Base-by-base conservation (phyloP, 2,329 filamentous ascomycete species). In the Sporothrix brunneoviolacea region DNA sequence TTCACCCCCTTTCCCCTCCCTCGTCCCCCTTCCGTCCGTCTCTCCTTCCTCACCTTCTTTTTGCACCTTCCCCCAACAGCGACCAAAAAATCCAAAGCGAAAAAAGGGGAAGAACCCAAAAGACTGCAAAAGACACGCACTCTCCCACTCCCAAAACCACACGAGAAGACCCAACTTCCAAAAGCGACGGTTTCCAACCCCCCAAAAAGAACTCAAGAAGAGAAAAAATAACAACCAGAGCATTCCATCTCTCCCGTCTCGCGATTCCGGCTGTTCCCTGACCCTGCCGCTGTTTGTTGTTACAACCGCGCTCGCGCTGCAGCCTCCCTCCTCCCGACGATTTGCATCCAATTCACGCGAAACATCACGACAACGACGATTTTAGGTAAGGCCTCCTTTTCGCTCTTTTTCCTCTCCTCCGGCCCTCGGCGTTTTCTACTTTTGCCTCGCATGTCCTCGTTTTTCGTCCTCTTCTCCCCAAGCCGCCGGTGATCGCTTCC, bases 1-100 rank as follows among this genome's bases (percentile, higher is more conserved):
- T 51, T 51, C 35, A 43, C 39, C 48, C 48, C 48, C 27, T 45
- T 45, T 41, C 41, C 44, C 38, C 44, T 37, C 41, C 33, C 27
- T 24, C 27, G 13, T 41, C 28, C 50, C 27, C 30, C 42, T 16
- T 47, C 47, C 28, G 28, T 33, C 30, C n/a, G 28, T 32, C 39
- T 19, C 30, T 19, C 37, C 28, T 35, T 41, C 28, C 46, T 41
- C 40, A 39, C 41, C 48, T 41, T 46, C 33, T 39, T 51, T 51
- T 37, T 22, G 28, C 49, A 46, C 36, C 39, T 42, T 42, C 43
- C 39, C 43, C 43, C 28, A 42, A 48, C 43, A 30, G 37, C 50
- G 33, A 48, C 44, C 35, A 19, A 44, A 42, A 51, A 39, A 41
- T 44, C 18, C 19, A 38, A 48, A 28, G 28, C 21, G 30, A 42